These are phyloP conservation scores for Arthrinium puccinioides DNA, from an alignment of 2,329 filamentous ascomycete genomes.

Conservation along the genomic window DNA sequence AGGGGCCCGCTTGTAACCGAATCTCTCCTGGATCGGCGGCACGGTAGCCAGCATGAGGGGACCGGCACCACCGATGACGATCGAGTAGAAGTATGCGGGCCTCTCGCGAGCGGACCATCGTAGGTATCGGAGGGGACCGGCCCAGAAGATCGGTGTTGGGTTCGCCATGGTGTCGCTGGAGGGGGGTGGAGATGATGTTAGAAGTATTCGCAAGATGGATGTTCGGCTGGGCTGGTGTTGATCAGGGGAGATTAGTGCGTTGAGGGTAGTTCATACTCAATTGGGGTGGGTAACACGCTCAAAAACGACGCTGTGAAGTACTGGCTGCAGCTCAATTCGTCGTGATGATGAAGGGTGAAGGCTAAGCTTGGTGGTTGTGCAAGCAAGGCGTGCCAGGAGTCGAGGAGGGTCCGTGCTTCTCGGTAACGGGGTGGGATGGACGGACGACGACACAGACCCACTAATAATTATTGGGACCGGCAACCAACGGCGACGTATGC, in stretches of 20 bases:
- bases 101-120: slow-evolving; percentile 83
- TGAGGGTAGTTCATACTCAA: slow-evolving; percentile 3
- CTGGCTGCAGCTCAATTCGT: too few species aligned
- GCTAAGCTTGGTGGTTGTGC: too few species aligned
- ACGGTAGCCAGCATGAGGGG: slow-evolving; percentile 64
- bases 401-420: too few species aligned
- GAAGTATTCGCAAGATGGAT: background rate
- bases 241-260: background rate
- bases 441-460: too few species aligned
- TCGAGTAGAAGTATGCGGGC: slow-evolving; percentile 86
- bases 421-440: too few species aligned
- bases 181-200: slow-evolving; percentile 5
- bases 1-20: slow-evolving; percentile 68
- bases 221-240: background rate
- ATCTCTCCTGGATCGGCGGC: slow-evolving; percentile 62
- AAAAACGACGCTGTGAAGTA: background rate
- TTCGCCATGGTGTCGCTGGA: slow-evolving; percentile 46
- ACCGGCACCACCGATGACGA: slow-evolving; percentile 65
- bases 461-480: too few species aligned
- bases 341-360: too few species aligned
- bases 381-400: too few species aligned
- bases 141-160: slow-evolving; percentile 71
- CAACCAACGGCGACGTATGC: too few species aligned
- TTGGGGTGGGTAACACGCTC: slow-evolving; percentile 1
- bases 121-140: slow-evolving; percentile 73